Conservation (phyloP, 176 grass and related monocot genomes). For the Luzula sylvatica region DNA sequence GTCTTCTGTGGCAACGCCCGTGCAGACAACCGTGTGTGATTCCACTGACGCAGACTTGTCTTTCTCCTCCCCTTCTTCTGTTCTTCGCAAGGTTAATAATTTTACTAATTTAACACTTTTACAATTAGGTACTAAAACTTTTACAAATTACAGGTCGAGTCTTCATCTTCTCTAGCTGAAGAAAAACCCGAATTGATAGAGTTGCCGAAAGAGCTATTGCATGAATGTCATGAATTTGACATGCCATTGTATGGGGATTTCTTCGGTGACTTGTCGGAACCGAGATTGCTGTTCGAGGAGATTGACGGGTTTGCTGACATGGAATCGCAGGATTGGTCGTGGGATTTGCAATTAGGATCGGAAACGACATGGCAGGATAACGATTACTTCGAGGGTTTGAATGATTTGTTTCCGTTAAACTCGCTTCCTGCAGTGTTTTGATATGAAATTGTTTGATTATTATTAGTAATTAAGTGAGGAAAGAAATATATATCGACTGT, state of each 20-base stretch:
- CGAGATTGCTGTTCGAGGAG: constrained; percentile 32
- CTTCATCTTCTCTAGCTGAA: constrained; percentile 20
- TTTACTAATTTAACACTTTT: neutral
- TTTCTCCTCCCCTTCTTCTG: constrained; percentile 69
- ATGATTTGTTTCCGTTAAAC: constrained; percentile 85
- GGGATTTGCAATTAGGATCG: constrained; percentile 19
- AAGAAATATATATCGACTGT: constrained; percentile 8
- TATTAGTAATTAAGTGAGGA: constrained; percentile 10
- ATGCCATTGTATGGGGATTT: constrained; percentile 23
- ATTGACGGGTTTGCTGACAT: constrained; percentile 1
- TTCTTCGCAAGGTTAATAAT: constrained; percentile 49
- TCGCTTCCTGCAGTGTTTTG: constrained; percentile 75
- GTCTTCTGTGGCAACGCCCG: neutral
- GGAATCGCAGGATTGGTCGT: constrained; percentile 18
- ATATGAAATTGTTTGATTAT: neutral
- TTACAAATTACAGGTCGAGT: constrained; percentile 2
- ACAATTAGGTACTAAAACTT: neutral
- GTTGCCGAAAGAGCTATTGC: constrained; percentile 13
- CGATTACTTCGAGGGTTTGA: constrained; percentile 82
- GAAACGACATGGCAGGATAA: constrained; percentile 37
- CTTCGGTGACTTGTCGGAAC: constrained; percentile 35
- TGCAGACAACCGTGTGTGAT: constrained; percentile 24
- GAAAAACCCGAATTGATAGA: constrained; percentile 11
- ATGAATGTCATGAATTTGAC: constrained; percentile 14
- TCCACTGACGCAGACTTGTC: constrained; percentile 50